These are phyloP conservation scores for Pyronema omphalodes DNA, from an alignment of 495 filamentous ascomycete species.

Conservation along the genomic window DNA sequence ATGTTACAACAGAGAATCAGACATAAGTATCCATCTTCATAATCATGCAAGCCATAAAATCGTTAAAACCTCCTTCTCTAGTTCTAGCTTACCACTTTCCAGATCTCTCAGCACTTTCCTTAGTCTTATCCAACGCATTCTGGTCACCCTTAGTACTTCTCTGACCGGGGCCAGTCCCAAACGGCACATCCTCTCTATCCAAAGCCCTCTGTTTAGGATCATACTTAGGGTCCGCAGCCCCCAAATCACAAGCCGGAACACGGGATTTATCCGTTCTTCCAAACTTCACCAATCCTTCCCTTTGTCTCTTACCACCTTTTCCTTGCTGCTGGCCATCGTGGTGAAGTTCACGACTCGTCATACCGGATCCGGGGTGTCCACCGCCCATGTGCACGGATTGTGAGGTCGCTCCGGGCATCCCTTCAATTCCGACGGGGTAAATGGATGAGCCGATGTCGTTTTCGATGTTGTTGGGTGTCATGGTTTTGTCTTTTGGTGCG, in stretches of 20 bases:
- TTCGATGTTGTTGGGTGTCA: conserved; percentile 33
- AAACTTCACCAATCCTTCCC: conserved; percentile 30
- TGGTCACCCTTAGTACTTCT: neutral
- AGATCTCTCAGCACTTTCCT: neutral
- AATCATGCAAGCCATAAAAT: no score
- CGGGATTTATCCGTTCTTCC: neutral
- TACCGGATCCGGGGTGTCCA: conserved; percentile 43
- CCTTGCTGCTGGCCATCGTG: conserved; percentile 33
- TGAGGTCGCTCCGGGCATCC: conserved; percentile 43
- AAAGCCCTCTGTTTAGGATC: conserved; percentile 7
- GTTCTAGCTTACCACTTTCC: neutral
- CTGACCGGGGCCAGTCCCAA: neutral
- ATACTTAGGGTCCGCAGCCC: conserved; percentile 2
- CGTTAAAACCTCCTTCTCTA: no score
- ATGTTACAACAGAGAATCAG: no score
- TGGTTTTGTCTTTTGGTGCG: conserved; percentile 44
- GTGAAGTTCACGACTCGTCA: conserved; percentile 38
- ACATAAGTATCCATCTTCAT: no score
- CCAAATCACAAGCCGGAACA: neutral
- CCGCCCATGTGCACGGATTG: conserved; percentile 40
- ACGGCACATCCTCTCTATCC: conserved; percentile 1
- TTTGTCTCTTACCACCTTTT: conserved; percentile 33
- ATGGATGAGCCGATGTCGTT: conserved; percentile 27
- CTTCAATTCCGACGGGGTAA: neutral
- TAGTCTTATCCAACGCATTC: neutral